Conservation (phyloP, 108 stramenopile genomes). For the Fragilaria radians region DNA sequence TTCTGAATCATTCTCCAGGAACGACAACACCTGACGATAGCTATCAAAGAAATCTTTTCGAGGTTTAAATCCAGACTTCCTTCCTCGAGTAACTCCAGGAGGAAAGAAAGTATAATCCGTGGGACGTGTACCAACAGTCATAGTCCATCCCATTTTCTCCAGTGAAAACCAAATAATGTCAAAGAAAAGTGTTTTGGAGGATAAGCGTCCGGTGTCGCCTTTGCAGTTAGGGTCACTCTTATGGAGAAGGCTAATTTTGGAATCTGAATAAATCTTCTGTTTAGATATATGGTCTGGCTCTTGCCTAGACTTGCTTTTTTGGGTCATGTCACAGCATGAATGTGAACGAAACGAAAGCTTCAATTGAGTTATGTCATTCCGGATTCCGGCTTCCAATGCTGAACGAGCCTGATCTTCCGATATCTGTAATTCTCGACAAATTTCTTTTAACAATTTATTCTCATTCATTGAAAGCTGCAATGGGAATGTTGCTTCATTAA, state of each 20-base stretch:
- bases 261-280: no score
- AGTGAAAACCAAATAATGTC: conserved; percentile 20
- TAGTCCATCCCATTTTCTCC: conserved; percentile 15
- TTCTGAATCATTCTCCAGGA: conserved; percentile 12
- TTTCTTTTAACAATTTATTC: not conserved
- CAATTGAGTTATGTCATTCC: not conserved
- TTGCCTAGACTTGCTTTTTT: no score
- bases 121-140: conserved; percentile 20
- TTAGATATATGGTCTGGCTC: no score
- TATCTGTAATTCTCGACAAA: conserved; percentile 2
- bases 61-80: conserved; percentile 14
- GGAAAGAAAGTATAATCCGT: conserved; percentile 30
- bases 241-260: no score
- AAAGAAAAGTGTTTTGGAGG: conserved; percentile 1
- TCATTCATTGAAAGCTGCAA: conserved; percentile 5
- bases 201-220: not conserved
- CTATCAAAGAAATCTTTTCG: conserved; percentile 37
- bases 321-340: no score
- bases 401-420: not conserved
- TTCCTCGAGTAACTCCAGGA: conserved; percentile 29
- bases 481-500: not conserved
- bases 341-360: no score
- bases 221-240: no score
- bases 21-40: conserved; percentile 8
- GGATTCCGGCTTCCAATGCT: conserved; percentile 1